Evolutionary conservation across 1,284 basidiomycete genomes (phyloP), one percentile per base, ranked within the genome.

Genomic region (Cerioporus squamosus): DNA sequence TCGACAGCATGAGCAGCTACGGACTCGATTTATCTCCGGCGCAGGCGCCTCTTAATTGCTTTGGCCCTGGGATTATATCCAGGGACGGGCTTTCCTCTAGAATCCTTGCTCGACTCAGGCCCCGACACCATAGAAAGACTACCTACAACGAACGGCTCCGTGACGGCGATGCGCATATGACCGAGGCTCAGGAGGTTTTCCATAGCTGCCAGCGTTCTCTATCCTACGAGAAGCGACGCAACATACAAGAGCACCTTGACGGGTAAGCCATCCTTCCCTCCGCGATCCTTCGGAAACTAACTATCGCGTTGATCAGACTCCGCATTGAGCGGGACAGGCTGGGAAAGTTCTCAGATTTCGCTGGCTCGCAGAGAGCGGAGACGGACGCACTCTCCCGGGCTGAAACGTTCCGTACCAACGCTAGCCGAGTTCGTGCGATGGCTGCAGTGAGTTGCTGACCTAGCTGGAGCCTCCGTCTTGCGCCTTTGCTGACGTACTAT

Each of bases 1-100:
- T 42, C 49, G 49, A 51, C 50, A 51, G 49, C 49, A 52, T 61
- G 51, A 42, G 38, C 33, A 42, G 38, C 40, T 46, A 52, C 45
- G 48, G 52, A 22, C 39, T 51, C 36, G 48, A 57, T 47, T 22
- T 53, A 52, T 61, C 51, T 45, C 44, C 52, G 55, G 53, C 55
- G 55, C 60, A 61, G 60, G 60, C 60, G 60, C 53, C 60, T 48
- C 48, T 50, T 53, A 53, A 49, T 44, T 61, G 55, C 43, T 57
- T 56, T 44, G 53, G 55, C 36, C 52, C 51, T 42, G 23, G 23
- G 1, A 23, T 45, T 5, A 29, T 59, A 10, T 38, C 51, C 23
- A 45, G 36, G 40, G 42, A 52, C 31, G 44, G 39, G 22, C 36
- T 53, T n/a, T 53, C 53, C 23, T 38, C 47, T 45, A 57, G 29